These are phyloP conservation scores for Trametes villosa DNA, from an alignment of 768 basidiomycete genomes.

Conservation along the genomic window DNA sequence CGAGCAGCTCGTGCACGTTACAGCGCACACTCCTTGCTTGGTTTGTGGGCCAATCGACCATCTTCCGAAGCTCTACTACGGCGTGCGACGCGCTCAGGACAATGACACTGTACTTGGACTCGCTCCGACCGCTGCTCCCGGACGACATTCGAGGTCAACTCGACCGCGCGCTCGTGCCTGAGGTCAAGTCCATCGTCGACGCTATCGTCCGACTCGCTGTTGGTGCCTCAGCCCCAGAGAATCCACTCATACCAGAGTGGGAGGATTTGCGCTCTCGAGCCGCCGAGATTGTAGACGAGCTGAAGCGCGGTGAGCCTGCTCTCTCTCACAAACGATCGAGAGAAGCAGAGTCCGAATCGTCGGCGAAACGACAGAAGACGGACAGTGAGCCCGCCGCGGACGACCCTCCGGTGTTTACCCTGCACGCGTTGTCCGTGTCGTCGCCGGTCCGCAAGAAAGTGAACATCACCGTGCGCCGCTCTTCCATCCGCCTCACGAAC, in stretches of 20 bases:
- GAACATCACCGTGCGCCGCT: conserved; percentile 61
- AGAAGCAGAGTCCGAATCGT: conserved; percentile 9
- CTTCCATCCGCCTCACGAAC: conserved; percentile 55
- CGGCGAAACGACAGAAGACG: conserved; percentile 12
- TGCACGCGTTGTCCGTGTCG: conserved; percentile 69
- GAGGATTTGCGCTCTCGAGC: conserved; percentile 12
- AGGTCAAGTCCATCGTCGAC: conserved; percentile 8
- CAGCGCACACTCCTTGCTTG: too few relatives aligned
- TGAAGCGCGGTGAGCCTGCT: conserved; percentile 15
- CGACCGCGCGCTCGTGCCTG: conserved; percentile 13
- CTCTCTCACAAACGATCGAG: conserved; percentile 15
- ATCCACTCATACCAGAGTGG: conserved; percentile 8
- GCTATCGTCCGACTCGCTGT: conserved; percentile 16
- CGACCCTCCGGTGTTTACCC: conserved; percentile 56
- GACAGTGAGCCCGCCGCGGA: conserved; percentile 24
- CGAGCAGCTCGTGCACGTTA: too few relatives aligned
- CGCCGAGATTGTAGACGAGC: conserved; percentile 12
- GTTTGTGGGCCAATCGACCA: too few relatives aligned
- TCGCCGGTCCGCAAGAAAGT: conserved; percentile 80
- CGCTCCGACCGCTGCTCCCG: conserved; percentile 16
- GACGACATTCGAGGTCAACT: conserved; percentile 10
- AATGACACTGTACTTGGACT: conserved; percentile 18
- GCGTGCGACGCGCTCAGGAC: not conserved
- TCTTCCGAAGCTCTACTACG: too few relatives aligned
- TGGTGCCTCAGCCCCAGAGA: conserved; percentile 12